phyloP scores from a whole-genome alignment of 371 early-diverging fungal genomes.

The Mortierella sp. region DNA sequence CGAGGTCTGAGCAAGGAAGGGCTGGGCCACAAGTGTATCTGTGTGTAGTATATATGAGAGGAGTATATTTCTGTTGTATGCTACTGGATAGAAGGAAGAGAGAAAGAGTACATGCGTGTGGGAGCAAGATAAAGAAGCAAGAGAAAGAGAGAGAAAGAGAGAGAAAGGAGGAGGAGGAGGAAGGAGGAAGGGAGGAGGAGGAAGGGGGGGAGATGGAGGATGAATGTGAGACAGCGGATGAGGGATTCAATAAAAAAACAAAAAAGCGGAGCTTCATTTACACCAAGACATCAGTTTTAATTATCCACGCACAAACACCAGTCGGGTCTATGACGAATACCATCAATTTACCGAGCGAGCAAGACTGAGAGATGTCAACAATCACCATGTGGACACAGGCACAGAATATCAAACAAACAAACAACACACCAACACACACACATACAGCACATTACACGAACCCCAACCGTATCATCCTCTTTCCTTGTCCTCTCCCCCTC shows the following conservation, averaged over 20 bases:
- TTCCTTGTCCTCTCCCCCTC: not conserved
- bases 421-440: not conserved
- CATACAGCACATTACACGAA: too few species aligned
- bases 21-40: not conserved
- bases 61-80: not conserved
- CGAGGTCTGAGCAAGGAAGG: conserved; percentile 30
- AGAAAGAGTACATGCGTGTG: not conserved
- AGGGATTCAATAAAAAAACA: not conserved
- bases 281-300: not conserved
- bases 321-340: too few species aligned
- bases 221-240: not conserved
- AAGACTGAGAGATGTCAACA: too few species aligned
- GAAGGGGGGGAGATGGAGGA: not conserved
- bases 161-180: not conserved
- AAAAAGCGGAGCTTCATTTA: not conserved
- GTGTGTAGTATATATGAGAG: not conserved
- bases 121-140: not conserved
- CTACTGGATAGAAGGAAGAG: not conserved
- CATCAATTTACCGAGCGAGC: not conserved
- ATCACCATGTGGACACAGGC: too few species aligned
- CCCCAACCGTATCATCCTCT: too few species aligned
- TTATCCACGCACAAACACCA: too few species aligned
- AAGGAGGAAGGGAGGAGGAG: not conserved
- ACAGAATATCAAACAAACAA: not conserved
- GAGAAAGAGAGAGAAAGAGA: conserved; percentile 7